phyloP scores from a whole-genome alignment of 2,329 filamentous ascomycete species.

The Corynespora cassiicola region DNA sequence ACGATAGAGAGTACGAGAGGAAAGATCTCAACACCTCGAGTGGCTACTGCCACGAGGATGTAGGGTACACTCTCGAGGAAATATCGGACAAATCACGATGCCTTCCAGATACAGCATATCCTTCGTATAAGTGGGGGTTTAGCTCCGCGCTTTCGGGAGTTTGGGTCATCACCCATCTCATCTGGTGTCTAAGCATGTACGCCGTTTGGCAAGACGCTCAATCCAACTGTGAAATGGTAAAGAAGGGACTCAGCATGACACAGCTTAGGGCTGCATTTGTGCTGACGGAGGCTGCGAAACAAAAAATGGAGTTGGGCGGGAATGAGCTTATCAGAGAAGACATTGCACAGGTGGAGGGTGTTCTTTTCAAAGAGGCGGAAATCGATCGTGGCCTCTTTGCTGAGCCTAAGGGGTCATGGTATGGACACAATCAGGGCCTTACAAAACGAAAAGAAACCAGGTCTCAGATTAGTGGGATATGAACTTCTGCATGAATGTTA shows the following conservation, averaged over 20 bases:
- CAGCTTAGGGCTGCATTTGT: conserved; percentile 39
- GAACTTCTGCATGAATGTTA: too few relatives aligned
- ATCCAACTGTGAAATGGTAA: conserved; percentile 28
- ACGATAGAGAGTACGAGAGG: conserved; percentile 19
- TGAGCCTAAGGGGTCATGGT: too few relatives aligned
- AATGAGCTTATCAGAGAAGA: conserved; percentile 24
- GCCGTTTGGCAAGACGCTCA: conserved; percentile 43
- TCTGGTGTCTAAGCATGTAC: conserved; percentile 43
- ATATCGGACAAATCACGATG: conserved; percentile 25
- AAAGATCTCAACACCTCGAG: conserved; percentile 10
- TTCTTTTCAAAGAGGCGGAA: conserved; percentile 3
- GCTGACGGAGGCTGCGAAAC: conserved; percentile 28
- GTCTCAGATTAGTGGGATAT: too few relatives aligned
- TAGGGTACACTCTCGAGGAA: conserved; percentile 15
- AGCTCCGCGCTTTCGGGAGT: conserved; percentile 39
- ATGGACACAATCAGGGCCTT: too few relatives aligned
- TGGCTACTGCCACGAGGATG: conserved; percentile 25
- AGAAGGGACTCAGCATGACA: conserved; percentile 35
- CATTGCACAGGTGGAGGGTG: conserved; percentile 7
- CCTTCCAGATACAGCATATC: conserved; percentile 32
- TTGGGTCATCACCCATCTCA: conserved; percentile 37
- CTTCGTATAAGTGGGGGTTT: conserved; percentile 46
- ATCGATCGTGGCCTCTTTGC: conserved; percentile 4
- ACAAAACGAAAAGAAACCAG: too few relatives aligned
- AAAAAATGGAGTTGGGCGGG: conserved; percentile 24